These are phyloP conservation scores for Nakazawaea populi DNA, from an alignment of 805 yeast species.

Conservation along the genomic window DNA sequence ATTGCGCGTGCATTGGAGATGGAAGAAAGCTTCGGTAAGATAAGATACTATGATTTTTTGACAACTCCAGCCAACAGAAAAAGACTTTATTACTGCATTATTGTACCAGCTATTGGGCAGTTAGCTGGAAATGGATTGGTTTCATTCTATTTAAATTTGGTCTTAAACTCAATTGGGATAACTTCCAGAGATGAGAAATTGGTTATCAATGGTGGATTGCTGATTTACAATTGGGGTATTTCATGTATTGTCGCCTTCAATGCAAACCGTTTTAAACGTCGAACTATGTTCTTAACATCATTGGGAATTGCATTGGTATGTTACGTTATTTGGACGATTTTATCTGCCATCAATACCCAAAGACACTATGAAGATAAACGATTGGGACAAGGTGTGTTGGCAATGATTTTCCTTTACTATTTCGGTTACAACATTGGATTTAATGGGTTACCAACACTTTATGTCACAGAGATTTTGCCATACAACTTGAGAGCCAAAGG, in stretches of 20 bases:
- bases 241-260: constrained; percentile 23
- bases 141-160: constrained; percentile 43
- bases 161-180: constrained; percentile 46
- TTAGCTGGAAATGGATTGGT: constrained; percentile 48
- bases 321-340: constrained; percentile 36
- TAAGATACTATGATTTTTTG: constrained; percentile 33
- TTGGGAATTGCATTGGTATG: constrained; percentile 28
- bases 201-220: constrained; percentile 43
- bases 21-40: constrained; percentile 28
- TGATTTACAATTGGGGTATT: constrained; percentile 36
- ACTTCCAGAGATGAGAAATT: constrained; percentile 38
- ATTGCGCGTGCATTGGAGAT: constrained; percentile 33
- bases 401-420: constrained; percentile 44
- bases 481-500: constrained; percentile 25
- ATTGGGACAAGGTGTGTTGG: constrained; percentile 41
- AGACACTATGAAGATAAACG: constrained; percentile 31
- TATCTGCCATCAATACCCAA: constrained; percentile 40
- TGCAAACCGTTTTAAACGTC: constrained; percentile 27
- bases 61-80: constrained; percentile 33
- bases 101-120: constrained; percentile 34
- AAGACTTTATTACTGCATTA: constrained; percentile 30
- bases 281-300: constrained; percentile 30
- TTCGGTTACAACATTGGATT: constrained; percentile 34
- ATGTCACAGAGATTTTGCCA: constrained; percentile 34
- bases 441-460: constrained; percentile 40